Percentiles rank a stretch among this genome's conserved stretches.
These are phyloP conservation scores for Hanseniaspora vineae DNA, from an alignment of 805 yeast genomes.

Conservation along the genomic window DNA sequence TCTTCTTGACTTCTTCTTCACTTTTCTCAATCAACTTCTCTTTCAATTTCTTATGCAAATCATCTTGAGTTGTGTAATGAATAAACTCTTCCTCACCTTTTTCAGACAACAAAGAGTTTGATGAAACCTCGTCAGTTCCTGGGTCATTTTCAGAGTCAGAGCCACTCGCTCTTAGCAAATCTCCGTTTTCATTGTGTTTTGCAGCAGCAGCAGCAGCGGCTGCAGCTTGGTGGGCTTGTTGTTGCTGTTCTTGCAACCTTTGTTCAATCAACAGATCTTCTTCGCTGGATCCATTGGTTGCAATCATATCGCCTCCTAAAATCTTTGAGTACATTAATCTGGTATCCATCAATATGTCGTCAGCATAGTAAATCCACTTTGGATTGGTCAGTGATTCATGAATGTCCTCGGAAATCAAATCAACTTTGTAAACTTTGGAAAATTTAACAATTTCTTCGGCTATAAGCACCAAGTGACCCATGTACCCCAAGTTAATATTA, in stretches of 20 bases:
- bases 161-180: not conserved
- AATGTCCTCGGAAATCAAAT: constrained; percentile 21
- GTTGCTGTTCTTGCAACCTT: constrained; percentile 4
- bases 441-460: constrained; percentile 95
- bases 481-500: constrained; percentile 73
- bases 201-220: not conserved
- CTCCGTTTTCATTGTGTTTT: not conserved
- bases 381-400: constrained; percentile 12
- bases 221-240: not conserved
- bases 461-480: constrained; percentile 91
- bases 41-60: constrained; percentile 18
- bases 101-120: constrained; percentile 1
- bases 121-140: not conserved
- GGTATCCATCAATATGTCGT: constrained; percentile 21
- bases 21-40: constrained; percentile 16
- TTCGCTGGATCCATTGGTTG: constrained; percentile 5
- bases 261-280: constrained; percentile 3
- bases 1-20: constrained; percentile 15
- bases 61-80: constrained; percentile 16
- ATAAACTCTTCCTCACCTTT: constrained; percentile 1
- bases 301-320: constrained; percentile 21
- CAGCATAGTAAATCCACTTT: constrained; percentile 18
- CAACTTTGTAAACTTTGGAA: constrained; percentile 28
- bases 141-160: not conserved
- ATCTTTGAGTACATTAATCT: constrained; percentile 25